Evolutionary conservation across 2,329 filamentous ascomycete species (phyloP).

Genomic region (Byssothecium circinans): DNA sequence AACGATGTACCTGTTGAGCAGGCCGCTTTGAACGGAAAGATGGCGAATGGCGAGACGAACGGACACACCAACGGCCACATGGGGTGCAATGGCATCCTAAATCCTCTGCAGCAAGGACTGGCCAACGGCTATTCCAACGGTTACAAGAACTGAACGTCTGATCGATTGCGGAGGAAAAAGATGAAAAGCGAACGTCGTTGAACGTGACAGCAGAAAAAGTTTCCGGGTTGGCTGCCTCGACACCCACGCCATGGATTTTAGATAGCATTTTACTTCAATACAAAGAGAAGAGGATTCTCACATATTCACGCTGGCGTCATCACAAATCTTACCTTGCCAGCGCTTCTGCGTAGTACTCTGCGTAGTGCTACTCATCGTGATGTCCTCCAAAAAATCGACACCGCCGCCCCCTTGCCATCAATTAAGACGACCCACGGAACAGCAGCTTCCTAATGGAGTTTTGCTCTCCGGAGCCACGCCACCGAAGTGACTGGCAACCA

Average conservation of each 20-base stretch:
- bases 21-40: constrained; percentile 19
- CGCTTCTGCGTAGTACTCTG: no score
- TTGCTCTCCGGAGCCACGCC: constrained; percentile 67
- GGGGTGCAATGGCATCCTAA: constrained; percentile 16
- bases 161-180: neutral
- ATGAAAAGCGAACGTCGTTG: no score
- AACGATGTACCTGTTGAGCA: constrained; percentile 47
- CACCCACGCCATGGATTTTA: neutral
- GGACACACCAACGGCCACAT: constrained; percentile 23
- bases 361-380: constrained; percentile 30
- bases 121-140: constrained; percentile 37
- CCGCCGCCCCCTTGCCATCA: constrained; percentile 71
- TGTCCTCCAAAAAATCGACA: constrained; percentile 72
- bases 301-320: no score
- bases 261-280: neutral
- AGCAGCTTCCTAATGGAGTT: constrained; percentile 67
- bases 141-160: constrained; percentile 29
- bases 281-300: neutral
- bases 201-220: no score
- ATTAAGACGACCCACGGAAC: constrained; percentile 68
- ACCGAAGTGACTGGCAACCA: constrained; percentile 67
- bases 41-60: constrained; percentile 27
- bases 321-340: no score
- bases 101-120: constrained; percentile 27
- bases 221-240: neutral